Evolutionary conservation across 352 stramenopile genomes (phyloP).

Genomic region (Albugo candida): DNA sequence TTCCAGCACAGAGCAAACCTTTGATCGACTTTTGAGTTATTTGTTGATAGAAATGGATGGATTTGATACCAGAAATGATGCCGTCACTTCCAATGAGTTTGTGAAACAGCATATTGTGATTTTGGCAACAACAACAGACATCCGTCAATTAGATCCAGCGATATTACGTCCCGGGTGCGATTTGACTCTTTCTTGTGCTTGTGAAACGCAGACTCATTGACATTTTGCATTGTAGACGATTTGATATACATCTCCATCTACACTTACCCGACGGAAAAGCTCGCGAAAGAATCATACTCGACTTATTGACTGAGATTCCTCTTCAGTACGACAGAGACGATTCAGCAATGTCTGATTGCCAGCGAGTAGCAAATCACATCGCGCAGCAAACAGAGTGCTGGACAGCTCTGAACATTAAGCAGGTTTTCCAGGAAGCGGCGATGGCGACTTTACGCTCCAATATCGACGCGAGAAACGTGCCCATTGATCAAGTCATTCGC

Average conservation of each 20-base stretch:
- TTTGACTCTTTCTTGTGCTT: background rate
- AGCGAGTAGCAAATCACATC: constrained; percentile 25
- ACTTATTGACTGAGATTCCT: constrained; percentile 27
- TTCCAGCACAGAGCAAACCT: constrained; percentile 83
- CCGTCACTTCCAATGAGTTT: constrained; percentile 21
- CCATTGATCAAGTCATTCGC: constrained; percentile 17
- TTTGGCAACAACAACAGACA: constrained; percentile 57
- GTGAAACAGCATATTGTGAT: constrained; percentile 73
- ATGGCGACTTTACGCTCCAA: constrained; percentile 50
- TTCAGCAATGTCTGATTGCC: constrained; percentile 8
- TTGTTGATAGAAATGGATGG: constrained; percentile 84
- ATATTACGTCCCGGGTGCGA: constrained; percentile 71
- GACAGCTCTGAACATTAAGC: constrained; percentile 32
- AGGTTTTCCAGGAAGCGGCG: constrained; percentile 53
- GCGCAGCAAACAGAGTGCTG: constrained; percentile 28
- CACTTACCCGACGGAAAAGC: constrained; percentile 35
- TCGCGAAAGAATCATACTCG: constrained; percentile 22
- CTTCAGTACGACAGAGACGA: constrained; percentile 25
- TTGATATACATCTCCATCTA: constrained; percentile 60
- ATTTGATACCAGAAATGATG: constrained; percentile 26
- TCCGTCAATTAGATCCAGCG: constrained; percentile 56
- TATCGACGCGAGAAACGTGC: constrained; percentile 21
- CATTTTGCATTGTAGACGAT: constrained; percentile 26
- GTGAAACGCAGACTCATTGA: background rate
- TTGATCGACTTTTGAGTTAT: constrained; percentile 81